Evolutionary conservation across 495 filamentous ascomycete genomes (phyloP).

Genomic region (Friedmanniomyces endolithicus): DNA sequence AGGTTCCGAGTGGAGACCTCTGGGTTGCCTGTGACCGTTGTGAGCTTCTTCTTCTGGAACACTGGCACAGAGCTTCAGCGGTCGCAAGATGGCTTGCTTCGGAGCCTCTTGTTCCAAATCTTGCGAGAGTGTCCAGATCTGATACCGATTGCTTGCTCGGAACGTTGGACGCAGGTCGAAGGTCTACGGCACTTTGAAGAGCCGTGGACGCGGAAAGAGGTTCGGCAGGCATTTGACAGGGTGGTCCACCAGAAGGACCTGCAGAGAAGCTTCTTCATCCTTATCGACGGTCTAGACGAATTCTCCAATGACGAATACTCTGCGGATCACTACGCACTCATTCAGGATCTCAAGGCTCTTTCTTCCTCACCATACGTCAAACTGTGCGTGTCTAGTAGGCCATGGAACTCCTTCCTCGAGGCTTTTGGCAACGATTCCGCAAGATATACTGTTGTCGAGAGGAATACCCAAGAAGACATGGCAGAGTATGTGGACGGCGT

Average conservation of each 20-base stretch:
- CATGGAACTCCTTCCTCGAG: slow-evolving; percentile 13
- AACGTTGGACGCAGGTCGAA: neutral
- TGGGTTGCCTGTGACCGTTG: slow-evolving; percentile 3
- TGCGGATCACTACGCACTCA: slow-evolving; percentile 6
- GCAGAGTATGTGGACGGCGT: neutral
- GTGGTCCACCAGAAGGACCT: neutral
- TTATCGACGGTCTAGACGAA: slow-evolving; percentile 19
- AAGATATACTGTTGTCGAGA: neutral
- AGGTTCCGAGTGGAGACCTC: no score
- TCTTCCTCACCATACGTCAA: slow-evolving; percentile 7
- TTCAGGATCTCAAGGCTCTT: neutral
- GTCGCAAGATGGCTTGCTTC: slow-evolving; percentile 32
- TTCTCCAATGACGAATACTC: no score
- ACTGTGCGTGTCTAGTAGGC: slow-evolving; percentile 13
- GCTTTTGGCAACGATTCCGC: neutral
- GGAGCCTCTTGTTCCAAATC: slow-evolving; percentile 32
- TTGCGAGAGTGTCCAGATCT: slow-evolving; percentile 18
- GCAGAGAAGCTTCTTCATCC: slow-evolving; percentile 5
- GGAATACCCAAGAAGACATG: slow-evolving; percentile 5
- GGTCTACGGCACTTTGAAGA: neutral
- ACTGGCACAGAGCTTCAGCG: slow-evolving; percentile 32
- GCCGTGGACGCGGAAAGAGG: neutral
- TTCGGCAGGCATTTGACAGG: neutral
- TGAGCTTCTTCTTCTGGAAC: slow-evolving; percentile 32
- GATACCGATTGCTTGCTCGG: neutral